phyloP scores from a whole-genome alignment of 2,329 filamentous ascomycete species.

The Beauveria bassiana region DNA sequence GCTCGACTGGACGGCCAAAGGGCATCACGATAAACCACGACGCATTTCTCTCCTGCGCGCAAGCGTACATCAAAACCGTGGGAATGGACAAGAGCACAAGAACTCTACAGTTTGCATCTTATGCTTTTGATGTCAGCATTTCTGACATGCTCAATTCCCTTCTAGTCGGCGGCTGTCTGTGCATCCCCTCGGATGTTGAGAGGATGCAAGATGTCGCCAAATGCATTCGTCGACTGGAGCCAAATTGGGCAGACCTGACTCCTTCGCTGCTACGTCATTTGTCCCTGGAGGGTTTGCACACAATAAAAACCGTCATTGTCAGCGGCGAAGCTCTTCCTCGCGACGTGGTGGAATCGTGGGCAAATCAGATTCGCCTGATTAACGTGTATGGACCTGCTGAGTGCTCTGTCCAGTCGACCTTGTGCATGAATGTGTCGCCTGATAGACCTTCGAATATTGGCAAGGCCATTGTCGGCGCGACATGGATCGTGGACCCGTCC shows the following conservation, averaged over 20 bases:
- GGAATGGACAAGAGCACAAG: not conserved
- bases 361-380: too few relatives aligned
- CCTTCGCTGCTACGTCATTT: not conserved
- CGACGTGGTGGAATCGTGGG: too few relatives aligned
- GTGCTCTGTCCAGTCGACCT: too few relatives aligned
- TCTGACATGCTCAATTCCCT: not conserved
- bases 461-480: too few relatives aligned
- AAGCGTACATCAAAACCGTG: not conserved
- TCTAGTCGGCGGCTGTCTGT: not conserved
- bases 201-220: not conserved
- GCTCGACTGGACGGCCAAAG: not conserved
- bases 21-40: not conserved
- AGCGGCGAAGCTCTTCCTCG: too few relatives aligned
- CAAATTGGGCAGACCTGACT: not conserved
- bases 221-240: too few relatives aligned
- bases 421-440: too few relatives aligned
- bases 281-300: too few relatives aligned
- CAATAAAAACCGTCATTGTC: too few relatives aligned
- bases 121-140: not conserved
- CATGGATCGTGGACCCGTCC: conserved; percentile 17
- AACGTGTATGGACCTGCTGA: too few relatives aligned
- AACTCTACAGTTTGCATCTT: not conserved
- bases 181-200: not conserved
- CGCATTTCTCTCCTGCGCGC: not conserved
- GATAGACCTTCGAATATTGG: too few relatives aligned